phyloP scores from a whole-genome alignment of 768 basidiomycete species.

The Tricholoma hemisulphureum region DNA sequence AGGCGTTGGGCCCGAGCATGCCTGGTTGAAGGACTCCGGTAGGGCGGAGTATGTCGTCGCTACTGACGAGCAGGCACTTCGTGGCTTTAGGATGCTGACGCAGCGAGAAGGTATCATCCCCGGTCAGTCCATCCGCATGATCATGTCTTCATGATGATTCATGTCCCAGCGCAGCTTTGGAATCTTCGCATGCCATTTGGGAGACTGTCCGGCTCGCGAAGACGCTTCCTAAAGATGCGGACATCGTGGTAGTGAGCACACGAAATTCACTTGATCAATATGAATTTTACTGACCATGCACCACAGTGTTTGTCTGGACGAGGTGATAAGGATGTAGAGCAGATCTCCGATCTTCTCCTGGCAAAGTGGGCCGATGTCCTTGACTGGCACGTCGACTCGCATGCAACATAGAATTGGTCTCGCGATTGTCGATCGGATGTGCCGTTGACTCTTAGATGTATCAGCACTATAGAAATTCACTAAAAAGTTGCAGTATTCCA shows the following conservation, averaged over 20 bases:
- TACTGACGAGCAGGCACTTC: conserved; percentile 90
- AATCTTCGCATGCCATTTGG: conserved; percentile 97
- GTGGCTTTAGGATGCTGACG: conserved; percentile 89
- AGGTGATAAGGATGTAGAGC: conserved; percentile 97
- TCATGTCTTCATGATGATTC: neutral
- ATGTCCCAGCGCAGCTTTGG: conserved; percentile 60
- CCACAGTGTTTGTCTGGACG: conserved; percentile 86
- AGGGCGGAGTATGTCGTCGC: conserved; percentile 92
- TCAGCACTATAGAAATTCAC: neutral
- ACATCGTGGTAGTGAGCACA: conserved; percentile 83
- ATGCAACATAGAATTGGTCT: conserved; percentile 18
- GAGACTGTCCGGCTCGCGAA: conserved; percentile 83
- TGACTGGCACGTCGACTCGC: conserved; percentile 81
- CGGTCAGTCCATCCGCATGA: conserved; percentile 42
- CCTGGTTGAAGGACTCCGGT: conserved; percentile 93
- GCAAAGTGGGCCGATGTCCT: conserved; percentile 93
- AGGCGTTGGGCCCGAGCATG: conserved; percentile 97
- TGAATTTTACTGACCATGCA: neutral
- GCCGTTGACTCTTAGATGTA: neutral
- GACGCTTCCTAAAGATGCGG: conserved; percentile 76
- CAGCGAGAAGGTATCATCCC: conserved; percentile 98
- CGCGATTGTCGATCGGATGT: neutral
- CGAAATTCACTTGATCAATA: neutral
- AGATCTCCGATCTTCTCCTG: conserved; percentile 91
- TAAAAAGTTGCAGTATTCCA: too few relatives aligned